Evolutionary conservation across 305 asterid genomes (phyloP), one percentile per base, ranked within the genome.

Genomic region (Plantago lanceolata): DNA sequence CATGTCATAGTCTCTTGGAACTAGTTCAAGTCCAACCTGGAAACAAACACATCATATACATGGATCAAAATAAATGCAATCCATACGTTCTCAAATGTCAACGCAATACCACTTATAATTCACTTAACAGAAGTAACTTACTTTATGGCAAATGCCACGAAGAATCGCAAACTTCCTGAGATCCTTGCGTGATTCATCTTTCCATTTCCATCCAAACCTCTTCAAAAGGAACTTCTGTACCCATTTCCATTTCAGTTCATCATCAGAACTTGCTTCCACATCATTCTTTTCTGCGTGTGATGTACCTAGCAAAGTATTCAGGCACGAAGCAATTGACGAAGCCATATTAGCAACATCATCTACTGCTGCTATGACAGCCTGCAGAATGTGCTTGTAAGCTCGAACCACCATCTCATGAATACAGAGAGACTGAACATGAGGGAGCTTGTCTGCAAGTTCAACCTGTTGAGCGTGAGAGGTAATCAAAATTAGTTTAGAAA

Each of bases 81-180:
- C 58, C 57, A 40, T 62, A 44, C 48, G 18, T 37, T 17, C 29
- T 64, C 45, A 40, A 11, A 24, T 24, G 2, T 24, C 28, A 24
- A 53, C 62, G 59, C 47, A 60, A 61, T 55, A 58, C 11, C 44
- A 37, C 2, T 40, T 12, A 8, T 19, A 44, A 29, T 52, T 40
- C 35, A 61, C 37, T 16, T 21, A 31, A 55, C 47, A 8, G 8
- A 65, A 50, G 33, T 48, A 49, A 71, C 76, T 67, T 68, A 89
- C 95, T 85, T 89, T 89, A 79, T 89, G 96, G 80, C 95, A 84
- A 66, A 89, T 84, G 56, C 95, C 96, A 9, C 96, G 93, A 75
- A 89, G 96, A 78, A 89, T 77, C 45, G 90, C 79, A 73, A 86
- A 84, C 76, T 89, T 89, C 74, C 93, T 79, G 58, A 86, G 85